Percentiles rank a stretch among this genome's conserved stretches.
Evolutionary conservation across 176 grass and related monocot species (phyloP).

Genomic region (Rhipidocladum racemiflorum): DNA sequence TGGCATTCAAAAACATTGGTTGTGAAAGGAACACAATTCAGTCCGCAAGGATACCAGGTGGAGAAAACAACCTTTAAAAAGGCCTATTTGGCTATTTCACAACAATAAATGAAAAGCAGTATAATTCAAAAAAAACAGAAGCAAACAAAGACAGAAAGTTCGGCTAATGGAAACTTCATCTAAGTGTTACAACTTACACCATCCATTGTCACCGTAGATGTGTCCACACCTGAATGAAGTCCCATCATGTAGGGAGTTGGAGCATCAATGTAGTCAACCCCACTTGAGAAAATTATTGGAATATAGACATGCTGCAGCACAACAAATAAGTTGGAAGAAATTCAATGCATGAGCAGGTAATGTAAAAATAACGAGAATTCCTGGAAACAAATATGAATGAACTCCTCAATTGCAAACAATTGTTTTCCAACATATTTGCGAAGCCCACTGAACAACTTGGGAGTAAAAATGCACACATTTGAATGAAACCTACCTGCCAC

Average conservation of each 20-base stretch:
- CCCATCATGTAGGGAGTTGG: constrained; percentile 99
- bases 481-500: constrained; percentile 78
- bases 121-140: constrained; percentile 3
- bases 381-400: constrained; percentile 25
- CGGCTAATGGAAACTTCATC: constrained; percentile 17
- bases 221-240: constrained; percentile 98
- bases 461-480: constrained; percentile 21
- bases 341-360: constrained; percentile 8
- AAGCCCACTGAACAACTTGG: not conserved
- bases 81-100: not conserved
- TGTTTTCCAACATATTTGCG: constrained; percentile 28
- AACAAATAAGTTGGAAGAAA: constrained; percentile 36
- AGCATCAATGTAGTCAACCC: constrained; percentile 98
- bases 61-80: constrained; percentile 12
- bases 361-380: constrained; percentile 15
- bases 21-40: constrained; percentile 14
- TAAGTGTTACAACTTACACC: constrained; percentile 74
- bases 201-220: constrained; percentile 87
- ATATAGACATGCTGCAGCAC: constrained; percentile 94
- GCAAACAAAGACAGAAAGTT: constrained; percentile 26
- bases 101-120: constrained; percentile 4
- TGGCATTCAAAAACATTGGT: not conserved
- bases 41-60: not conserved
- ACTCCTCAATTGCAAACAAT: constrained; percentile 25
- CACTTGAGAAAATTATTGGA: constrained; percentile 99